phyloP scores from a whole-genome alignment of 129 eudicot species.

The Pseudognaphalium luteoalbum region DNA sequence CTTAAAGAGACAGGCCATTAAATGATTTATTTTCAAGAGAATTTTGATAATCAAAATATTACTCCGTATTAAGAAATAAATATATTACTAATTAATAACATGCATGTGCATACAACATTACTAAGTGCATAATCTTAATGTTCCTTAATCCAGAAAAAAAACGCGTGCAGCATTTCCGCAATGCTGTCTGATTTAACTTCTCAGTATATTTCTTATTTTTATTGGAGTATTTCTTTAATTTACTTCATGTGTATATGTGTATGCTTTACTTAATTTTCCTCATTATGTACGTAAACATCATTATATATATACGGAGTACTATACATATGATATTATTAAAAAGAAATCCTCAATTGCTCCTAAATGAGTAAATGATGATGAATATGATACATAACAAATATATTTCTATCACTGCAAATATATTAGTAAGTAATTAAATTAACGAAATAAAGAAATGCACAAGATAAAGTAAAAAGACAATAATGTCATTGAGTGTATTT shows the following conservation, averaged over 20 bases:
- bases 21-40: too few relatives aligned
- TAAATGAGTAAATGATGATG: not conserved
- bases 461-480: slow-evolving; percentile 1
- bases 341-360: not conserved
- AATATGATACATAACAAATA: slow-evolving; percentile 30
- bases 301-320: slow-evolving; percentile 7
- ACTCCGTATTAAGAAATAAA: too few relatives aligned
- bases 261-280: not conserved
- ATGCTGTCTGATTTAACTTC: slow-evolving; percentile 29
- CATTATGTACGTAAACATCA: not conserved
- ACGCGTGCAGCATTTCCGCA: slow-evolving; percentile 44
- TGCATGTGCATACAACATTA: not conserved
- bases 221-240: not conserved
- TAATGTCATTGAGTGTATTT: slow-evolving; percentile 5
- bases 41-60: too few relatives aligned
- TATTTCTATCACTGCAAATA: slow-evolving; percentile 51
- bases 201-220: not conserved
- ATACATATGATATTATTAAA: not conserved
- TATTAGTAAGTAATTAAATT: not conserved
- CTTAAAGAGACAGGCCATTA: too few relatives aligned
- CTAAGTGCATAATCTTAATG: not conserved
- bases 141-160: slow-evolving; percentile 21
- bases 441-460: not conserved
- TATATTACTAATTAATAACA: too few relatives aligned
- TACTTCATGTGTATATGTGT: not conserved